Conservation (phyloP, 768 basidiomycete genomes). For the Thelephora aurantiotincta region DNA sequence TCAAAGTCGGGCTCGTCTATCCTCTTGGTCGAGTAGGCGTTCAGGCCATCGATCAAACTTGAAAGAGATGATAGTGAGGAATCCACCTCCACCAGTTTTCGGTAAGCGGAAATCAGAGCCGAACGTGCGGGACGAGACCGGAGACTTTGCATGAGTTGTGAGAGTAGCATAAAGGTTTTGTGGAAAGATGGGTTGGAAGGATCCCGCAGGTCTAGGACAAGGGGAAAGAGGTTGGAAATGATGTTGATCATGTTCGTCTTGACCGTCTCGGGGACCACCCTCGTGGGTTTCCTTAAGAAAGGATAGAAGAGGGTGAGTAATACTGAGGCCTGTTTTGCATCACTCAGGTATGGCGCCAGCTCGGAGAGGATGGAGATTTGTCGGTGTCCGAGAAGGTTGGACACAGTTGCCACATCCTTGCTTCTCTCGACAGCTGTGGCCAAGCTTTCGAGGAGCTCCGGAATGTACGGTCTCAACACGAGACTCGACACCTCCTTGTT, state of each 20-base stretch:
- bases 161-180: slow-evolving; percentile 52
- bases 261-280: slow-evolving; percentile 69
- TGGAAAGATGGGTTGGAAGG: slow-evolving; percentile 26
- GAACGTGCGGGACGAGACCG: slow-evolving; percentile 59
- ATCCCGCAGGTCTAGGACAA: slow-evolving; percentile 50
- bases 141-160: slow-evolving; percentile 64
- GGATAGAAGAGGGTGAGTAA: slow-evolving; percentile 66
- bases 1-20: slow-evolving; percentile 92
- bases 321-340: slow-evolving; percentile 56
- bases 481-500: slow-evolving; percentile 33
- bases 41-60: slow-evolving; percentile 50
- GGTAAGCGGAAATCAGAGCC: slow-evolving; percentile 54
- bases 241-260: slow-evolving; percentile 75
- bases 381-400: slow-evolving; percentile 60
- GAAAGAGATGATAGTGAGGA: slow-evolving; percentile 32
- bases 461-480: slow-evolving; percentile 58
- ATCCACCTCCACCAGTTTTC: slow-evolving; percentile 32
- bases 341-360: slow-evolving; percentile 59
- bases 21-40: slow-evolving; percentile 73
- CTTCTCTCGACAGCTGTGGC: slow-evolving; percentile 52
- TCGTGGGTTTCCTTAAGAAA: slow-evolving; percentile 62
- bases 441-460: slow-evolving; percentile 57
- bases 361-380: slow-evolving; percentile 73
- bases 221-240: slow-evolving; percentile 44
- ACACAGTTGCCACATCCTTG: slow-evolving; percentile 32